Evolutionary conservation across 176 grass and related monocot species (phyloP).

Genomic region (Thalia dealbata): DNA sequence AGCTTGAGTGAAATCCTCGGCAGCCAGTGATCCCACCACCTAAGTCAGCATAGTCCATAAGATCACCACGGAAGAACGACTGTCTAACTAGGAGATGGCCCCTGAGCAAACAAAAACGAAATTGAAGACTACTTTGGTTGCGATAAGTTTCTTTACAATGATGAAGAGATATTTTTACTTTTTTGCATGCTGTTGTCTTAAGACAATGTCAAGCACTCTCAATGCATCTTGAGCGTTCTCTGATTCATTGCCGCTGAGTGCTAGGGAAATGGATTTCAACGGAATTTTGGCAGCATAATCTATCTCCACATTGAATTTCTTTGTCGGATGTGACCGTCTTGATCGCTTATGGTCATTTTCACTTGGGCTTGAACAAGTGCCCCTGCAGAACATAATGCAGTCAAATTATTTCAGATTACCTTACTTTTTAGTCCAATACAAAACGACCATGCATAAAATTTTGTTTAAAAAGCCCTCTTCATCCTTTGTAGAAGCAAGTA

Average conservation of each 20-base stretch:
- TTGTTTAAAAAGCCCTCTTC: no score
- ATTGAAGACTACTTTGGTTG: no score
- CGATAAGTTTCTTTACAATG: no score
- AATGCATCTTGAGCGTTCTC: constrained; percentile 61
- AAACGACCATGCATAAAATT: no score
- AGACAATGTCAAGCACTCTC: constrained; percentile 72
- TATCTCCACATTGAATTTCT: constrained; percentile 46
- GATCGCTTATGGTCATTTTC: constrained; percentile 50
- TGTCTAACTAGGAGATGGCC: constrained; percentile 57
- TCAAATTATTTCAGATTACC: no score
- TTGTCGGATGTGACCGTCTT: constrained; percentile 51
- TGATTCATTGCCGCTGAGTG: constrained; percentile 43
- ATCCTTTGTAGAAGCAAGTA: no score
- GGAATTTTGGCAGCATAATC: constrained; percentile 67
- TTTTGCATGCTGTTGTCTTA: constrained; percentile 90
- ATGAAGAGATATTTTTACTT: no score
- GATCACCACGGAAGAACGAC: constrained; percentile 56
- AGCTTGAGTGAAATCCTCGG: constrained; percentile 65
- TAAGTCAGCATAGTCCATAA: constrained; percentile 57
- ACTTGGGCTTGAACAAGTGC: constrained; percentile 26
- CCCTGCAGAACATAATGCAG: constrained; percentile 2
- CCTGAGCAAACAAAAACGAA: constrained; percentile 15
- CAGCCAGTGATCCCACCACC: constrained; percentile 50
- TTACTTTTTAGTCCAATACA: no score
- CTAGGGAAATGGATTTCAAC: constrained; percentile 49